These are phyloP conservation scores for Lagenaria siceraria DNA, from an alignment of 306 rosid genomes.

Conservation along the genomic window DNA sequence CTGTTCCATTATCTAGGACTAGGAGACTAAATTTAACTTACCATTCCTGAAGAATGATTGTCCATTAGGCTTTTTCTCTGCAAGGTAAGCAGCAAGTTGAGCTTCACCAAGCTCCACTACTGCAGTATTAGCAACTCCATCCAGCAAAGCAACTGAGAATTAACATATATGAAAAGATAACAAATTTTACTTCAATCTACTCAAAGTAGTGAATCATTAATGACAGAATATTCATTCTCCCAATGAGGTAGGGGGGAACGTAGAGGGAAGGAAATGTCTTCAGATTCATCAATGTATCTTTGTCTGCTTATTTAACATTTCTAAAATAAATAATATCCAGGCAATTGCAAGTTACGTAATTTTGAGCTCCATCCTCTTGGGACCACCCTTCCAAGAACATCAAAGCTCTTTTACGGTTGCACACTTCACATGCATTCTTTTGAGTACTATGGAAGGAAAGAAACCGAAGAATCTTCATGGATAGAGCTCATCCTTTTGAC, in stretches of 20 bases:
- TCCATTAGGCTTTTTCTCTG: slow-evolving; percentile 70
- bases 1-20: background rate
- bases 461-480: too few relatives aligned
- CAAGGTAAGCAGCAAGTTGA: slow-evolving; percentile 52
- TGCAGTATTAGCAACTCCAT: slow-evolving; percentile 50
- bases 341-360: background rate
- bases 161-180: slow-evolving; percentile 9
- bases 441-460: too few relatives aligned
- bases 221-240: background rate
- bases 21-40: slow-evolving; percentile 20
- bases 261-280: background rate
- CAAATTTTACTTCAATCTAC: background rate
- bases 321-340: background rate
- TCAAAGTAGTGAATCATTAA: background rate
- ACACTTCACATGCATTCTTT: too few relatives aligned
- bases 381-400: too few relatives aligned
- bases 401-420: too few relatives aligned
- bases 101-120: slow-evolving; percentile 65
- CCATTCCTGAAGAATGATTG: slow-evolving; percentile 67
- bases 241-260: background rate
- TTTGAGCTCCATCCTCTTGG: background rate
- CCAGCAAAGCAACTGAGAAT: slow-evolving; percentile 51
- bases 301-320: background rate
- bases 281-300: background rate
- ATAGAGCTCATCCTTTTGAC: too few relatives aligned